Evolutionary conservation across 371 early-diverging fungal species (phyloP), one percentile per base, ranked within the genome.

Genomic region (Basidiobolus meristosporus): DNA sequence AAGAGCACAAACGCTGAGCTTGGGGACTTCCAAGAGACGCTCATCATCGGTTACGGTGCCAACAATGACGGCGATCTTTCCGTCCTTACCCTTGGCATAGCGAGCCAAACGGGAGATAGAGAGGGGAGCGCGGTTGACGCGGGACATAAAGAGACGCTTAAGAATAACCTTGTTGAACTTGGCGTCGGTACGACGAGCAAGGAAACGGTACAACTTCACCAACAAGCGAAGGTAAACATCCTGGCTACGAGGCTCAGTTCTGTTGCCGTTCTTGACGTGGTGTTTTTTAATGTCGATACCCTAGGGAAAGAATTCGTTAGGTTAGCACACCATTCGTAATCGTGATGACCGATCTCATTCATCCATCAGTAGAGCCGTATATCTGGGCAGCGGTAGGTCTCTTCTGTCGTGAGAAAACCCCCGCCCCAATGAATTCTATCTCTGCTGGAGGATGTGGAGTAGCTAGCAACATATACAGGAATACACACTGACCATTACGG

Each of bases 191-290:
- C 96, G 85, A 72, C 98, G 91, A 47, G 93, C 91, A 46, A 97
- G 77, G 82, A 89, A 95, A 59, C 90, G 78, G 77, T 95, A 97
- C 54, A 97, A 76, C 92, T 93, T 93, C 57, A 91, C 92, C 63
- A 93, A 77, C 62, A 93, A 77, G 52, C 75, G 67, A 62, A 91
- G 67, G 82, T 93, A 93, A 56, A 87, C 86, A 65, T 93, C 78
- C 62, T 84, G 68, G 51, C 83, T 84, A 62, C 74, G 71, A 60
- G 96, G 91, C 48, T 77, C 87, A 56, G 66, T 56, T 57, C 96
- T 73, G 65, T 70, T 65, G 51, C 68, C 67, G 70, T 83, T 89
- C 82, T 82, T 88, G 53, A 74, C 80, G 82, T 93, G 92, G 67
- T 91, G 86, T 63, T 86, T 82, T 67, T 77, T 75, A 52, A 89